Conservation (phyloP, 306 rosid species). For the Lagenaria siceraria region DNA sequence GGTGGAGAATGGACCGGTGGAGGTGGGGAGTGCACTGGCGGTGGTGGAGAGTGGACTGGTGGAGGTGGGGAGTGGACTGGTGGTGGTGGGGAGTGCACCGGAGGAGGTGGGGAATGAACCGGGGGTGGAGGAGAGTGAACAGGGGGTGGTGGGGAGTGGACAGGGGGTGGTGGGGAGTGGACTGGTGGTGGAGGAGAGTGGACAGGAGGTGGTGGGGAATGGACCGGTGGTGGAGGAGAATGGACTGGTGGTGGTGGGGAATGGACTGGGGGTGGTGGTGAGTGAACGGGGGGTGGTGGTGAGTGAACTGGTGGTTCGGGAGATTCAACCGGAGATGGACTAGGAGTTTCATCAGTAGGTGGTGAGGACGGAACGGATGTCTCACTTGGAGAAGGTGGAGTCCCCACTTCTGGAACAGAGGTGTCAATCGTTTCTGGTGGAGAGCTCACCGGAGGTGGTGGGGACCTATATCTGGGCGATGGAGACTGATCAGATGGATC, state of each 20-base stretch:
- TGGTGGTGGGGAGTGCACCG: neutral
- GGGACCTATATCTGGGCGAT: neutral
- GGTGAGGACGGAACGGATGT: too few relatives aligned
- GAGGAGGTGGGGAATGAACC: neutral
- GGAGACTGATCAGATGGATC: neutral
- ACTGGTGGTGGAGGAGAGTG: neutral
- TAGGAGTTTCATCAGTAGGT: too few relatives aligned
- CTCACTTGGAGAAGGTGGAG: too few relatives aligned
- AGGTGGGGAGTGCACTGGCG: neutral
- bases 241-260: neutral
- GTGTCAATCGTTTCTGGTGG: too few relatives aligned
- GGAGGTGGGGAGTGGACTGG: neutral
- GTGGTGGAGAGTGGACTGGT: neutral
- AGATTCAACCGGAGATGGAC: neutral
- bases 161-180: neutral
- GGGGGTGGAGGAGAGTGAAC: neutral
- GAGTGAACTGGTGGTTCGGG: neutral
- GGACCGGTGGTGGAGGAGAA: neutral
- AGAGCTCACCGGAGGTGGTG: neutral
- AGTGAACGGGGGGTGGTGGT: fast-evolving
- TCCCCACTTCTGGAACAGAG: too few relatives aligned
- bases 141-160: neutral
- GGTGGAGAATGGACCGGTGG: neutral
- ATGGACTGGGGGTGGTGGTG: too few relatives aligned
- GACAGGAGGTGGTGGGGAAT: neutral